Percentiles rank a stretch among this genome's conserved stretches.
These are phyloP conservation scores for Alternaria atra DNA, from an alignment of 2,329 filamentous ascomycete genomes.

Conservation along the genomic window DNA sequence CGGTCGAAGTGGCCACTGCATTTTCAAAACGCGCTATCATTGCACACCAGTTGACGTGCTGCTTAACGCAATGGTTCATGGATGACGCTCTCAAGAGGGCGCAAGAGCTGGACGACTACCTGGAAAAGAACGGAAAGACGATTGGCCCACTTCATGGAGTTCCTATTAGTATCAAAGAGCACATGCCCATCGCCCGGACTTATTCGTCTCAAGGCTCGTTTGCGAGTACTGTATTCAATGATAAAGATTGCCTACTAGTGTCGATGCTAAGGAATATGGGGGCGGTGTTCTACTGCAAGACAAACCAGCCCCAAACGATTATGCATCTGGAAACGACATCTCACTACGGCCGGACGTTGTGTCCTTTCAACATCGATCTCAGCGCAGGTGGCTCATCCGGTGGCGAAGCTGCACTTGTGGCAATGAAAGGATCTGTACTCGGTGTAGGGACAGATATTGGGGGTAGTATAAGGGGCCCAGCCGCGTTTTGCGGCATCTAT, in stretches of 20 bases:
- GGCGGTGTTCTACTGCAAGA: slow-evolving; percentile 62
- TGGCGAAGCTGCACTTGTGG: slow-evolving; percentile 34
- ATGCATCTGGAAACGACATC: slow-evolving; percentile 66
- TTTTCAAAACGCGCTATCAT: slow-evolving; percentile 33
- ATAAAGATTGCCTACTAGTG: slow-evolving; percentile 65
- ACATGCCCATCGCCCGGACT: slow-evolving; percentile 59
- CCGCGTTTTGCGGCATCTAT: slow-evolving; percentile 37
- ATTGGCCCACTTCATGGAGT: slow-evolving; percentile 57
- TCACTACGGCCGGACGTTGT: slow-evolving; percentile 56
- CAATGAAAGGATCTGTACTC: slow-evolving; percentile 29
- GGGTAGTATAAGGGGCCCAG: slow-evolving; percentile 33
- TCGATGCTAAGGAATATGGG: slow-evolving; percentile 62
- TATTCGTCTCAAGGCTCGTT: slow-evolving; percentile 65
- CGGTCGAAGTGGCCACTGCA: slow-evolving; percentile 50
- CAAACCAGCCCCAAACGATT: slow-evolving; percentile 61
- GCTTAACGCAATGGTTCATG: slow-evolving; percentile 35
- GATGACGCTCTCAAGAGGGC: slow-evolving; percentile 29
- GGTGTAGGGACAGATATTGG: slow-evolving; percentile 40
- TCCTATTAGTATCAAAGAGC: slow-evolving; percentile 63
- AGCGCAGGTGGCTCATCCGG: slow-evolving; percentile 59
- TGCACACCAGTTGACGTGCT: slow-evolving; percentile 27
- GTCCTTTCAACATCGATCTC: slow-evolving; percentile 55
- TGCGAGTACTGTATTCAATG: slow-evolving; percentile 56
- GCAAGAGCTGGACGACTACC: slow-evolving; percentile 54
- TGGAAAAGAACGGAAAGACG: slow-evolving; percentile 37